Conservation (phyloP, 306 rosid genomes). For the Vigna trinervia region DNA sequence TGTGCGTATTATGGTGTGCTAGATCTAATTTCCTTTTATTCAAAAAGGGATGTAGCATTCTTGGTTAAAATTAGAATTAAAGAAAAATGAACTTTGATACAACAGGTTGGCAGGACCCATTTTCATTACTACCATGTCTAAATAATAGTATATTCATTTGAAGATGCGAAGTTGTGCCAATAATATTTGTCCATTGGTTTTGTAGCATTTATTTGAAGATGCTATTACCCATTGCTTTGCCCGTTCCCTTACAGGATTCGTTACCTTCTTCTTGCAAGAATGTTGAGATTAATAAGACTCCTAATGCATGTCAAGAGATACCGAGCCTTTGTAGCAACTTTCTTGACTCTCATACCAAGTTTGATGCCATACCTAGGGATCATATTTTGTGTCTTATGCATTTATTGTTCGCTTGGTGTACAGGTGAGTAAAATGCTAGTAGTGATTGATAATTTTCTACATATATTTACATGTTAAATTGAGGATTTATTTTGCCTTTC, state of each 20-base stretch:
- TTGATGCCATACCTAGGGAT: conserved; percentile 98
- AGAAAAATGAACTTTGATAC: no score
- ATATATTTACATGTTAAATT: conserved; percentile 30
- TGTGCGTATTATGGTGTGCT: background rate
- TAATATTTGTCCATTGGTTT: conserved; percentile 22
- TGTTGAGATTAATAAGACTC: conserved; percentile 89
- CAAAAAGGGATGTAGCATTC: background rate
- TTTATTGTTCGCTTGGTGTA: conserved; percentile 88
- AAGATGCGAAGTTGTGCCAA: conserved; percentile 11
- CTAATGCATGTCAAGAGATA: conserved; percentile 83
- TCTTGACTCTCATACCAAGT: conserved; percentile 92
- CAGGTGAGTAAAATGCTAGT: conserved; percentile 68
- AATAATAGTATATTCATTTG: conserved; percentile 27
- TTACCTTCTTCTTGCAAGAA: conserved; percentile 93
- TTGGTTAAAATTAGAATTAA: background rate
- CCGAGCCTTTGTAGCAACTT: conserved; percentile 92
- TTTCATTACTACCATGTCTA: conserved; percentile 29
- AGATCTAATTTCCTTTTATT: conserved; percentile 34
- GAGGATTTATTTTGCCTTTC: conserved; percentile 32
- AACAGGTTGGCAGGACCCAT: background rate
- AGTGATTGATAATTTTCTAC: conserved; percentile 38
- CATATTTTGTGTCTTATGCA: conserved; percentile 79
- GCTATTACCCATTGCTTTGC: conserved; percentile 26
- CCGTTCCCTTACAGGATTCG: conserved; percentile 79
- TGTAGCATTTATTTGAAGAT: conserved; percentile 30